A percentile compares a stretch with the other conserved stretches of the same genome.
phyloP scores from a whole-genome alignment of 306 rosid species.

The Quercus robur region DNA sequence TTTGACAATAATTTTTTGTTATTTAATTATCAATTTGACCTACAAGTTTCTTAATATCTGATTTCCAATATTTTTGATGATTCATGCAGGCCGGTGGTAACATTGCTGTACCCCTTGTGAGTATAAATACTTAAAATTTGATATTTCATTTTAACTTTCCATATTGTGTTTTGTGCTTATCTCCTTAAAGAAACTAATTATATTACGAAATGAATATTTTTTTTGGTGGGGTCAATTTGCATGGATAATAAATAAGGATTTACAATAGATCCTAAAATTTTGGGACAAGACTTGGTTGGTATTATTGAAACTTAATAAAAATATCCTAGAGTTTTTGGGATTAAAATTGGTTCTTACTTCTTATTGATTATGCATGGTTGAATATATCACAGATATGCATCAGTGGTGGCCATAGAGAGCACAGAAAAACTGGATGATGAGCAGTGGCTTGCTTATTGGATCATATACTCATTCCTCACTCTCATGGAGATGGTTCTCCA shows the following conservation, averaged over 20 bases:
- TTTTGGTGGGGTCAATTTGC: background rate
- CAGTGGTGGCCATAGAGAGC: slow-evolving; percentile 82
- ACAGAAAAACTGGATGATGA: slow-evolving; percentile 66
- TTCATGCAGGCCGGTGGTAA: slow-evolving; percentile 60
- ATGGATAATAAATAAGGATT: too few relatives aligned
- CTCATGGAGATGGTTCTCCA: slow-evolving; percentile 74
- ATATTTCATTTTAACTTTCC: too few relatives aligned
- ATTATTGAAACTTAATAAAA: too few relatives aligned
- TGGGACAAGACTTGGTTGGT: too few relatives aligned
- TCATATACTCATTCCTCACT: slow-evolving; percentile 78
- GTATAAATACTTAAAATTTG: slow-evolving; percentile 9
- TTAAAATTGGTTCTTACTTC: too few relatives aligned
- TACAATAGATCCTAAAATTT: too few relatives aligned
- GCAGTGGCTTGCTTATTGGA: slow-evolving; percentile 98
- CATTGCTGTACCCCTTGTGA: slow-evolving; percentile 83
- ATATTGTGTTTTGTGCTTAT: background rate
- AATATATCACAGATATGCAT: slow-evolving; percentile 57
- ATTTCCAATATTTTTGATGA: background rate
- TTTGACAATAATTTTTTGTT: background rate
- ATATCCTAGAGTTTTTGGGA: too few relatives aligned
- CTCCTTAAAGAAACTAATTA: background rate
- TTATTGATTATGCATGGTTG: too few relatives aligned
- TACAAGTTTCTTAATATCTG: background rate
- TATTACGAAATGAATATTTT: background rate
- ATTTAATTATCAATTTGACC: too few relatives aligned